phyloP scores from a whole-genome alignment of 2,329 filamentous ascomycete genomes.

The Fusarium sp. region DNA sequence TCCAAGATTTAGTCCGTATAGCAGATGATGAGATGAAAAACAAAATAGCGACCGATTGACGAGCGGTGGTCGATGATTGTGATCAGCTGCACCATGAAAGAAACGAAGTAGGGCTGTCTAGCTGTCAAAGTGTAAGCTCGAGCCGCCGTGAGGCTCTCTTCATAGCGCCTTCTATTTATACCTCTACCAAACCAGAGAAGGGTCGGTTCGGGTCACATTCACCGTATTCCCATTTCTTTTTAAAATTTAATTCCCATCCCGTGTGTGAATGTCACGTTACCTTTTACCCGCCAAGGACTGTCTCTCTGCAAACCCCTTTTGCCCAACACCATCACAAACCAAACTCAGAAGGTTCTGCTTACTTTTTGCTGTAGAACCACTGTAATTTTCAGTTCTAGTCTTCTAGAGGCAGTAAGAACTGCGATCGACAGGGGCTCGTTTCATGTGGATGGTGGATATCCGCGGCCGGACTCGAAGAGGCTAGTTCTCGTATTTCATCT shows the following conservation, averaged over 20 bases:
- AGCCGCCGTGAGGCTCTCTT: not conserved
- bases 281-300: not conserved
- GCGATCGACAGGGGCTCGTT: conserved; percentile 27
- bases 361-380: not conserved
- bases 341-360: conserved; percentile 7
- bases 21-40: not conserved
- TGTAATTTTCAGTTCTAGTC: not conserved
- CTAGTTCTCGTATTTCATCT: conserved; percentile 17
- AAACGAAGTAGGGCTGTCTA: not conserved
- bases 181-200: not conserved
- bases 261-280: conserved; percentile 13
- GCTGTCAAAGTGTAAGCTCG: not conserved
- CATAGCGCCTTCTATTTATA: not conserved
- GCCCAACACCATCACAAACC: conserved; percentile 1
- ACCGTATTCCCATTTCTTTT: conserved; percentile 5
- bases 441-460: conserved; percentile 15
- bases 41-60: not conserved
- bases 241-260: not conserved
- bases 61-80: not conserved
- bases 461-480: not conserved
- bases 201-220: not conserved
- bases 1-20: not conserved
- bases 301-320: conserved; percentile 1
- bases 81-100: not conserved
- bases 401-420: conserved; percentile 7